Conservation (phyloP, 805 yeast genomes). For the Wickerhamiella occidentalis region DNA sequence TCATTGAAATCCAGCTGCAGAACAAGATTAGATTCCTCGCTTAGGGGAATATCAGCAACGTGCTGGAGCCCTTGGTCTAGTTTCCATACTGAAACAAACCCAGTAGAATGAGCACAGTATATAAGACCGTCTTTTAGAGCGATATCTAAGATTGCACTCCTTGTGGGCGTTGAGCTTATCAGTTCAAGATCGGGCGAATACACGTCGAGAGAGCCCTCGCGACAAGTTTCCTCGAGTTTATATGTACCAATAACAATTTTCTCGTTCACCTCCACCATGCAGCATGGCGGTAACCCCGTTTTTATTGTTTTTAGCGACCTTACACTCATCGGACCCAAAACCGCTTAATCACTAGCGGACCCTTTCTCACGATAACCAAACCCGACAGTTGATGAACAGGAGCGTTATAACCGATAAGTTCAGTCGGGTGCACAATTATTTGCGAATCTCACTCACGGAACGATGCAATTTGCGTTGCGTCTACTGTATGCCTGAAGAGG, state of each 20-base stretch:
- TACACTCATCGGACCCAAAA: background rate
- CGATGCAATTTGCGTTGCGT: slow-evolving; percentile 36
- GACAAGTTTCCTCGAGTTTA: slow-evolving; percentile 49
- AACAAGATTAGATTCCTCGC: slow-evolving; percentile 39
- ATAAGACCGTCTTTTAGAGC: slow-evolving; percentile 38
- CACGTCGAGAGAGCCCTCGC: slow-evolving; percentile 54
- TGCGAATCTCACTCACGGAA: slow-evolving; percentile 42
- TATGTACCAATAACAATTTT: slow-evolving; percentile 68
- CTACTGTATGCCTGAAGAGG: slow-evolving; percentile 49
- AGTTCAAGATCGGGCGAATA: slow-evolving; percentile 23
- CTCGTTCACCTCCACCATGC: slow-evolving; percentile 46
- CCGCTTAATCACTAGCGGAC: background rate
- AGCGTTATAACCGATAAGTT: slow-evolving; percentile 32
- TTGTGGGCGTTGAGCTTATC: slow-evolving; percentile 18
- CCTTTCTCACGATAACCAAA: too few relatives aligned
- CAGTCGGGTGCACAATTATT: slow-evolving; percentile 37
- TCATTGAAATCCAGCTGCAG: slow-evolving; percentile 33
- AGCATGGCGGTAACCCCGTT: slow-evolving; percentile 71
- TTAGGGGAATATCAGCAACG: slow-evolving; percentile 33
- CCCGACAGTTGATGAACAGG: background rate
- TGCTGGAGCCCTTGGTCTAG: slow-evolving; percentile 19
- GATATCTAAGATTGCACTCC: slow-evolving; percentile 57
- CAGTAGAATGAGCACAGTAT: slow-evolving; percentile 64
- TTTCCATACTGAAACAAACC: slow-evolving; percentile 57
- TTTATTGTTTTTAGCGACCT: slow-evolving; percentile 2